Percentiles rank a stretch among this genome's conserved stretches.
Evolutionary conservation across 1,284 basidiomycete species (phyloP).

Genomic region (Ceratobasidium theobromae): DNA sequence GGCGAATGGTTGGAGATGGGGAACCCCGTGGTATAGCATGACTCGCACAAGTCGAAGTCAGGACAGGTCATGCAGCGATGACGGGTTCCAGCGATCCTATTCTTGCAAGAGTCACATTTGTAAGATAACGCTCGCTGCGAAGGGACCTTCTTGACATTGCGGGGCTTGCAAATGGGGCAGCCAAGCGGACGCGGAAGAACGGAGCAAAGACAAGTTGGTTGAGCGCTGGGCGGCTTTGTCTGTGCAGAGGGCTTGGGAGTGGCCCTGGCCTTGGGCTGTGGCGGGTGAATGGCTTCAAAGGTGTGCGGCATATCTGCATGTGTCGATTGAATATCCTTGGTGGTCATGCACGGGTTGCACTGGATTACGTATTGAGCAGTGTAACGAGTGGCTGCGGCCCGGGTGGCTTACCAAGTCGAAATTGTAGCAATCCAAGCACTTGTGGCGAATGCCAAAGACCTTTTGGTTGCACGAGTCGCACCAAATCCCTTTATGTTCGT

Average conservation of each 20-base stretch:
- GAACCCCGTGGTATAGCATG: constrained; percentile 34
- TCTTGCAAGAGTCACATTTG: constrained; percentile 33
- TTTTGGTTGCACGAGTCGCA: constrained; percentile 39
- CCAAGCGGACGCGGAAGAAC: constrained; percentile 22
- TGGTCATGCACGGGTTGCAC: constrained; percentile 31
- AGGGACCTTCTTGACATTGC: constrained; percentile 5
- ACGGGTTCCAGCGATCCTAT: constrained; percentile 37
- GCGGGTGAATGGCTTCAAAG: constrained; percentile 17
- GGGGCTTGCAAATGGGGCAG: constrained; percentile 25
- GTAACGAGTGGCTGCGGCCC: neutral
- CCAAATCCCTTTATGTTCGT: constrained; percentile 33
- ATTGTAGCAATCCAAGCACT: constrained; percentile 39
- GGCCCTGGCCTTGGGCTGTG: constrained; percentile 5
- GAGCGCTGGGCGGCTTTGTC: neutral
- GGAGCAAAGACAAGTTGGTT: constrained; percentile 17
- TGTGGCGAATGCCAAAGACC: constrained; percentile 39
- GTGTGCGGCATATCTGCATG: constrained; percentile 31
- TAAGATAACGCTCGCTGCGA: neutral
- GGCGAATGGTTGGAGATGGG: constrained; percentile 32
- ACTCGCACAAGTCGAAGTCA: constrained; percentile 40
- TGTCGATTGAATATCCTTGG: constrained; percentile 24
- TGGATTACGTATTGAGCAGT: neutral
- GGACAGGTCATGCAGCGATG: constrained; percentile 41
- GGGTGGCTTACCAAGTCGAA: constrained; percentile 36
- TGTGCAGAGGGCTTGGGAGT: neutral